Evolutionary conservation across 768 basidiomycete species (phyloP), one percentile per base, ranked within the genome.

Genomic region (Serendipita vermifera): DNA sequence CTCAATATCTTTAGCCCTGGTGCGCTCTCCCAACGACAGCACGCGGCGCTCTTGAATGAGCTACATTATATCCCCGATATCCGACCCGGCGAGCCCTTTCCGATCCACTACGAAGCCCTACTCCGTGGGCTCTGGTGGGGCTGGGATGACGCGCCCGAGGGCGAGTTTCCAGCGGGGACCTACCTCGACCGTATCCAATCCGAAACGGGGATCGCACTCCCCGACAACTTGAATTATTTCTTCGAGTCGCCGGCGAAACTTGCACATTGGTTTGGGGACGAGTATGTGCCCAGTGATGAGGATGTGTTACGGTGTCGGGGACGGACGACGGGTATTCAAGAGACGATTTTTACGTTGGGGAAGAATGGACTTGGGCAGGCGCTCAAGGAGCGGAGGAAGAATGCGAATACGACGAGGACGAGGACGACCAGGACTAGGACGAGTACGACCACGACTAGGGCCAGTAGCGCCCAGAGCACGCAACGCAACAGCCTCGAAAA

Each of bases 41-140:
- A n/a, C n/a, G 9, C 31, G 17, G n/a, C 46, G n/a, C 46, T 51
- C 46, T 51, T 51, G 6, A 20, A 51, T 15, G 46, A 51, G 46
- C 29, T 51, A 7, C 80, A 82, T 59, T 73, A 77, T 40, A 82
- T 82, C 3, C 70, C 71, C 15, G 88, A 94, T 60, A 67, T 97
- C 31, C 73, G 78, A 38, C 86, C 92, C 57, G 81, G 82, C 39
- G 85, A 96, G 63, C 70, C 85, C 0, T 98, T 87, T 70, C 91
- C 91, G 0, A 58, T 64, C 35, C 64, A 71, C 36, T 93, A 26
- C 27, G 46, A 51, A 29, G 46, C 46, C 7, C n/a, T 51, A 26
- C 27, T 51, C 22, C 20, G 46, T 15, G 46, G 31, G 22, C 31
- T 20, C 29, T 51, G 46, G 46, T 51, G 46, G 46, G 46, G 46